Base-by-base conservation (phyloP, 768 basidiomycete genomes). In the Phlebiopsis gigantea region DNA sequence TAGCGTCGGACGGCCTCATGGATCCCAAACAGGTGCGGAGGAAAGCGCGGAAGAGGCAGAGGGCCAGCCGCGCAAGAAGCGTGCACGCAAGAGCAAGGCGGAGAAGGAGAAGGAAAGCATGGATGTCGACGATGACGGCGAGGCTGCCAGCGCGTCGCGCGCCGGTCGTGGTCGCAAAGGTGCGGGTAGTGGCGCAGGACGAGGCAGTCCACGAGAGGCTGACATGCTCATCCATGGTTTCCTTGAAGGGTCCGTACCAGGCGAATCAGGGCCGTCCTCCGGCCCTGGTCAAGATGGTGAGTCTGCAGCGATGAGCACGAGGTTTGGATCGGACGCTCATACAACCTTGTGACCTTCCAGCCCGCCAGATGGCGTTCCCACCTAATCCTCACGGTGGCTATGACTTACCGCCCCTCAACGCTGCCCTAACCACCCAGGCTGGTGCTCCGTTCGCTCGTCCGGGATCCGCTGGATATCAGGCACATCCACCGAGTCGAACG, bases 1-100 rank as follows among this genome's bases (percentile, higher is more conserved):
- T 44, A 85, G 88, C 46, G 90, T 93, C 30, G 88, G 89, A 28
- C 81, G 89, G 51, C 69, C 67, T 17, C 71, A 71, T 58, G 65
- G 70, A 39, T 68, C 69, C 25, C 71, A 68, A 55, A 70, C 69
- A 29, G 46, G 66, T 68, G 50, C 79, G 54, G 79, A 79, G 26
- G 73, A 73, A 22, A 74, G 72, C 28, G 70, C 66, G 2, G 67
- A 70, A 19, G 82, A 82, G 15, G 76, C 64, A 21, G 55, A 67
- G 46, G 67, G 70, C 34, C 69, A 63, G 57, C 84, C 85, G 31
- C 78, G 77, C 71, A 77, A 80, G 72, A 86, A 86, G 69, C 75
- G 85, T 15, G 72, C 48, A 71, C 80, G 69, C 57, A 68, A 61
- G 51, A 57, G 62, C 7, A 68, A 69, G 41, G 53, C 51, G 24